These are phyloP conservation scores for Ustilago bromivora DNA, from an alignment of 1,284 basidiomycete genomes.

Conservation along the genomic window DNA sequence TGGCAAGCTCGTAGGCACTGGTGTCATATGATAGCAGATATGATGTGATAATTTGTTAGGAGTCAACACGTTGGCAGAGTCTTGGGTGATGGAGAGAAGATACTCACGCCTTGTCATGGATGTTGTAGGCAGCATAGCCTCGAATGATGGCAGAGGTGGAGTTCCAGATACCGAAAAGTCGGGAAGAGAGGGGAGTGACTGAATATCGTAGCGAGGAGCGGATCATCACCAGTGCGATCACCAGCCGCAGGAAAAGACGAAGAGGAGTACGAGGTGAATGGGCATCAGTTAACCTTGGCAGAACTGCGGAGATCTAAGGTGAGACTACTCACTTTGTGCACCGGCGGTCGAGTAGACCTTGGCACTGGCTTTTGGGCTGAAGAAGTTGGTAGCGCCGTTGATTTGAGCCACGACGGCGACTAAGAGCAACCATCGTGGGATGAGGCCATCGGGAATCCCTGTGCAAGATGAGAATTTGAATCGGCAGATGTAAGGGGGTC, in stretches of 20 bases:
- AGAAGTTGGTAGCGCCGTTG: slow-evolving; percentile 61
- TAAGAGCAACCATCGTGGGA: slow-evolving; percentile 65
- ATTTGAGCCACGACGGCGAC: slow-evolving; percentile 56
- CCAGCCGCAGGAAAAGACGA: neutral
- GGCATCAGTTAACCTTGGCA: no score
- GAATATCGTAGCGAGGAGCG: neutral
- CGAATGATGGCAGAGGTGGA: slow-evolving; percentile 64
- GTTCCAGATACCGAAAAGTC: slow-evolving; percentile 68
- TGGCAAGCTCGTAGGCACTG: slow-evolving; percentile 81
- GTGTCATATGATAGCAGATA: neutral
- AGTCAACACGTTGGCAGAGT: neutral
- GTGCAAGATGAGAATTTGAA: neutral
- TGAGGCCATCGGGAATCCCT: slow-evolving; percentile 53
- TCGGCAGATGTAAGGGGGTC: neutral
- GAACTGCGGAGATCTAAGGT: neutral
- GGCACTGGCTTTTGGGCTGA: slow-evolving; percentile 54
- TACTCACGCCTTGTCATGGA: slow-evolving; percentile 58
- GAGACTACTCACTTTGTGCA: slow-evolving; percentile 35
- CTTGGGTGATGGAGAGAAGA: neutral
- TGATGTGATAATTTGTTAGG: neutral
- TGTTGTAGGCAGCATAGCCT: slow-evolving; percentile 63
- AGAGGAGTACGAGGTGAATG: no score
- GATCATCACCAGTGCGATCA: neutral
- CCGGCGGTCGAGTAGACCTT: slow-evolving; percentile 62
- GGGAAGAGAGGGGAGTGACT: slow-evolving; percentile 64